Percentiles rank a stretch among this genome's conserved stretches.
Evolutionary conservation across 2,329 filamentous ascomycete genomes (phyloP).

Genomic region (Ilyonectria destructans): DNA sequence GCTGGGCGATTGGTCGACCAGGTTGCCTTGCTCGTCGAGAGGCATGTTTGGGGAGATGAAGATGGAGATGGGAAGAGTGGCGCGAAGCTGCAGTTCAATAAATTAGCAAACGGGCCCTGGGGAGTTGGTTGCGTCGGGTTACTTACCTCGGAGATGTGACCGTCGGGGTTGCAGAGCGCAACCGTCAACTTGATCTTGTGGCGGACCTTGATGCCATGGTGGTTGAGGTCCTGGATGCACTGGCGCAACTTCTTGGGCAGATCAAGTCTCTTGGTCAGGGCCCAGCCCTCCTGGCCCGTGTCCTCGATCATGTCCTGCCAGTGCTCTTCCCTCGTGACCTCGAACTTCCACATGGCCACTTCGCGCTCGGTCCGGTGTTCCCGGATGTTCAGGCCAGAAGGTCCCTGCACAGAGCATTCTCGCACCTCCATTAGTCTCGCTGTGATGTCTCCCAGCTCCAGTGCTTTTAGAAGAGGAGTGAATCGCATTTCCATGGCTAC

Average conservation of each 20-base stretch:
- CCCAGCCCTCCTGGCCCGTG: constrained; percentile 77
- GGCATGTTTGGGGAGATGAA: constrained; percentile 97
- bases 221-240: constrained; percentile 92
- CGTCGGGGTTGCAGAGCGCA: constrained; percentile 94
- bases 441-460: constrained; percentile 87
- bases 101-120: constrained; percentile 26
- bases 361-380: constrained; percentile 77
- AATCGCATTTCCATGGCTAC: constrained; percentile 90
- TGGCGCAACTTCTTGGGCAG: constrained; percentile 86
- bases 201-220: constrained; percentile 89
- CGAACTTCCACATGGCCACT: constrained; percentile 73
- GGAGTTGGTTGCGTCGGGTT: neutral
- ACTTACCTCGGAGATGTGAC: constrained; percentile 88
- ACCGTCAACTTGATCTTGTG: constrained; percentile 95
- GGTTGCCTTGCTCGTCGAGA: constrained; percentile 88
- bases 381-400: constrained; percentile 63
- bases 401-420: constrained; percentile 73
- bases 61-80: constrained; percentile 90
- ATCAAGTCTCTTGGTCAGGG: constrained; percentile 73
- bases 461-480: constrained; percentile 89
- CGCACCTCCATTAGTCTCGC: constrained; percentile 86
- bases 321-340: constrained; percentile 72
- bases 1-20: constrained; percentile 75
- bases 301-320: constrained; percentile 81
- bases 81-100: constrained; percentile 74